phyloP scores from a whole-genome alignment of 805 yeast species.

The Wickerhamiella kazuoi region DNA sequence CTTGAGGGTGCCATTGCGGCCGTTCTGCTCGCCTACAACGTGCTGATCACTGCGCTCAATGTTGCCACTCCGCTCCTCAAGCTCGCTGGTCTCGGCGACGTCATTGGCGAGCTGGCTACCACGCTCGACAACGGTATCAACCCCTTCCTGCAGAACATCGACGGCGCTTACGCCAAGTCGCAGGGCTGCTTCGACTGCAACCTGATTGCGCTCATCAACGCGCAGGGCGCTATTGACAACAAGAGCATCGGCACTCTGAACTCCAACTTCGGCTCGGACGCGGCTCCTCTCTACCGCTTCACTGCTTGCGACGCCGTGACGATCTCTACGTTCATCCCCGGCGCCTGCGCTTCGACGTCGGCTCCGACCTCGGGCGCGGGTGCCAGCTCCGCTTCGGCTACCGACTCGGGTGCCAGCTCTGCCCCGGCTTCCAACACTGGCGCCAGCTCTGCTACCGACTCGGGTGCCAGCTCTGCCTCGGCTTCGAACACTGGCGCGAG shows the following conservation, averaged over 20 bases:
- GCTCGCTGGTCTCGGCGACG: not conserved
- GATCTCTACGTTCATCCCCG: not conserved
- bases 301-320: not conserved
- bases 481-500: not conserved
- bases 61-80: not conserved
- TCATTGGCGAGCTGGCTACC: not conserved
- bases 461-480: not conserved
- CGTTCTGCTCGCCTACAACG: not conserved
- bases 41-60: not conserved
- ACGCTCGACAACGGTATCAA: not conserved
- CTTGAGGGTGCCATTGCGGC: not conserved
- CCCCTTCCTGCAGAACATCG: not conserved
- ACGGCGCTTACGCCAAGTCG: not conserved
- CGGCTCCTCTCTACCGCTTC: not conserved
- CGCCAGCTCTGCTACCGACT: not conserved
- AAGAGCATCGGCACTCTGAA: not conserved
- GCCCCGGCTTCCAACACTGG: not conserved
- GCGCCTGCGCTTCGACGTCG: not conserved
- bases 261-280: not conserved
- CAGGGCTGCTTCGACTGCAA: not conserved
- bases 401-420: not conserved
- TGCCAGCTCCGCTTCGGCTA: not conserved
- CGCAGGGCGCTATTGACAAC: not conserved
- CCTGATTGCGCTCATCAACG: not conserved
- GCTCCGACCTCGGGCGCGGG: not conserved